Evolutionary conservation across 805 yeast species (phyloP).

Genomic region (Cyberlindnera amylophila): DNA sequence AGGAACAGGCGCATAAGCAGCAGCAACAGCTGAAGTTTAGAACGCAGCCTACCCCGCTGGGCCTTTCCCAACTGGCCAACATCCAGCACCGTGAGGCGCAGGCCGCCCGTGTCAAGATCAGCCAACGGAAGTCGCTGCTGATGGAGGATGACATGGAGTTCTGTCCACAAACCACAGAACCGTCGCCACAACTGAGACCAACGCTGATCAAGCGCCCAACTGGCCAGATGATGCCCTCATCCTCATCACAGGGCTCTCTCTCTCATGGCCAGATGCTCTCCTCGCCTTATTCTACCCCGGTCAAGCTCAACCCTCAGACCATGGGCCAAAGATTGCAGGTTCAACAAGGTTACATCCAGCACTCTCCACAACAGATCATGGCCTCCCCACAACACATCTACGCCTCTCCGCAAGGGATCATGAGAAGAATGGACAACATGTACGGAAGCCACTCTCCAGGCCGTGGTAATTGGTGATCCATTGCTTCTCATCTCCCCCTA

Average conservation of each 20-base stretch:
- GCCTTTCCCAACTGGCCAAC: constrained; percentile 15
- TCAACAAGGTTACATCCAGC: constrained; percentile 15
- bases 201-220: constrained; percentile 5
- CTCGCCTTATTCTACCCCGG: constrained; percentile 25
- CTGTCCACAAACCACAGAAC: constrained; percentile 41
- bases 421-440: constrained; percentile 19
- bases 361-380: constrained; percentile 15
- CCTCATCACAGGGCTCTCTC: not conserved
- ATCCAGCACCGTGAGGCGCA: constrained; percentile 24
- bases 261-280: constrained; percentile 6
- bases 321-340: constrained; percentile 10
- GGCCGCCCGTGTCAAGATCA: constrained; percentile 45
- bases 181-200: constrained; percentile 7
- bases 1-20: constrained; percentile 10
- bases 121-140: constrained; percentile 66
- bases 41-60: constrained; percentile 10
- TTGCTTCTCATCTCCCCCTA: not conserved
- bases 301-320: constrained; percentile 17
- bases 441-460: constrained; percentile 1
- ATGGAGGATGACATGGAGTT: constrained; percentile 70
- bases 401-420: constrained; percentile 18
- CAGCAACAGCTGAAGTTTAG: constrained; percentile 10
- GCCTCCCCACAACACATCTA: constrained; percentile 15
- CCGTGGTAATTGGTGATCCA: constrained; percentile 1
- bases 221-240: not conserved